A percentile compares a stretch with the other conserved stretches of the same genome.
These are phyloP conservation scores for Serendipita sp. DNA, from an alignment of 768 basidiomycete species.

Conservation along the genomic window DNA sequence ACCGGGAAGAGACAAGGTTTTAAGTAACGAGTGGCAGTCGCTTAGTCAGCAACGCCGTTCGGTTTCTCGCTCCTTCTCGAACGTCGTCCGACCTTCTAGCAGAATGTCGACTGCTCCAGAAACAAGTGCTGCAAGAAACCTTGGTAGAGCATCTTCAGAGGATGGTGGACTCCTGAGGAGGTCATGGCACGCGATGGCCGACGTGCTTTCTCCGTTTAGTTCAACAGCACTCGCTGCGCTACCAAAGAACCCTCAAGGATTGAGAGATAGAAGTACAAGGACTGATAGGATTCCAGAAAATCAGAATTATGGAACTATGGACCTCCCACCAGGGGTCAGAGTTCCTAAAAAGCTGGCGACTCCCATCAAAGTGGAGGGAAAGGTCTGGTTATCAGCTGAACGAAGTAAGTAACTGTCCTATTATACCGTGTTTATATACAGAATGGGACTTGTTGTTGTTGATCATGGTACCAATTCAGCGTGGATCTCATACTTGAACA, in stretches of 20 bases:
- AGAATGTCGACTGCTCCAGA: background rate
- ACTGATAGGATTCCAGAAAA: conserved; percentile 57
- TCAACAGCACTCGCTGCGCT: conserved; percentile 38
- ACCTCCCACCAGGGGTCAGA: conserved; percentile 44
- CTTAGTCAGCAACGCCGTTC: background rate
- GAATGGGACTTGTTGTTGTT: background rate
- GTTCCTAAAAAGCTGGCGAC: conserved; percentile 73
- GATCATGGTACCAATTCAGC: conserved; percentile 29
- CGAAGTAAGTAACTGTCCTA: conserved; percentile 41
- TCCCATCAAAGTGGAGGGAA: conserved; percentile 75
- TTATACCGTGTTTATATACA: background rate
- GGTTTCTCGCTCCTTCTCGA: background rate
- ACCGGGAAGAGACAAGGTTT: too few species aligned
- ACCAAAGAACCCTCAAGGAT: conserved; percentile 23
- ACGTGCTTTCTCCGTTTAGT: conserved; percentile 52
- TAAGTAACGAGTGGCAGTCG: background rate
- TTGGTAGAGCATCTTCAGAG: conserved; percentile 3
- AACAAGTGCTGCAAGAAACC: background rate
- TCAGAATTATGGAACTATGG: conserved; percentile 35
- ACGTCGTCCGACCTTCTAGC: background rate
- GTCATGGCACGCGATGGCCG: conserved; percentile 46
- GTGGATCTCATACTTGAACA: conserved; percentile 86
- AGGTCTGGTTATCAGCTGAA: conserved; percentile 98
- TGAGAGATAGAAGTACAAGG: conserved; percentile 39
- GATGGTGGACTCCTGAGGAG: conserved; percentile 29